phyloP scores from a whole-genome alignment of 495 filamentous ascomycete genomes.

The Immersiella caudata region DNA sequence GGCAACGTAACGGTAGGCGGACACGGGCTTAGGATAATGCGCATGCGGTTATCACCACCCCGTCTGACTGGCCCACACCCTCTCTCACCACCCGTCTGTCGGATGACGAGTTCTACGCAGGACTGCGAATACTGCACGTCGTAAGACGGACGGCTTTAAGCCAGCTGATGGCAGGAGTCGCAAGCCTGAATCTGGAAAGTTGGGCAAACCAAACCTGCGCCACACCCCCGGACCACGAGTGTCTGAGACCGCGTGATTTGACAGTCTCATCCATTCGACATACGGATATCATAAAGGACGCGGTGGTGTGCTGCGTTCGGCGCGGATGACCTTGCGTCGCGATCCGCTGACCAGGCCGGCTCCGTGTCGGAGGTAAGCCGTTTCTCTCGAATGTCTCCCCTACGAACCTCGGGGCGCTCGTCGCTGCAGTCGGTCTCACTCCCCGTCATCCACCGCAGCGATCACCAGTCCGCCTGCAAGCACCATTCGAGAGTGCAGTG shows the following conservation, averaged over 20 bases:
- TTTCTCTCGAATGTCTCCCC: not conserved
- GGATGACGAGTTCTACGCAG: constrained; percentile 1
- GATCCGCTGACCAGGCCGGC: not conserved
- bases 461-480: not conserved
- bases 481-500: not conserved
- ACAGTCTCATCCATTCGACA: not conserved
- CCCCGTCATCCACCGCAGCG: not conserved
- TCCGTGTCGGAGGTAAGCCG: not conserved
- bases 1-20: constrained; percentile 13
- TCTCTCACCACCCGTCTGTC: constrained; percentile 13
- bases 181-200: not conserved
- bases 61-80: not conserved
- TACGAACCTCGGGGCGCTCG: not conserved
- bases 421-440: not conserved
- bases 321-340: not conserved
- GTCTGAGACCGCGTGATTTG: not conserved
- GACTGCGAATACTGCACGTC: not conserved
- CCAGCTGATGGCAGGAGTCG: not conserved
- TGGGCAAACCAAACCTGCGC: not conserved
- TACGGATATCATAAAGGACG: not conserved
- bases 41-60: constrained; percentile 15
- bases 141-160: not conserved
- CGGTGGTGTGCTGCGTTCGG: not conserved
- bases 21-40: constrained; percentile 13
- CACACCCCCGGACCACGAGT: not conserved